Evolutionary conservation across 2,329 filamentous ascomycete species (phyloP).

Genomic region (Aspergillus sergii): DNA sequence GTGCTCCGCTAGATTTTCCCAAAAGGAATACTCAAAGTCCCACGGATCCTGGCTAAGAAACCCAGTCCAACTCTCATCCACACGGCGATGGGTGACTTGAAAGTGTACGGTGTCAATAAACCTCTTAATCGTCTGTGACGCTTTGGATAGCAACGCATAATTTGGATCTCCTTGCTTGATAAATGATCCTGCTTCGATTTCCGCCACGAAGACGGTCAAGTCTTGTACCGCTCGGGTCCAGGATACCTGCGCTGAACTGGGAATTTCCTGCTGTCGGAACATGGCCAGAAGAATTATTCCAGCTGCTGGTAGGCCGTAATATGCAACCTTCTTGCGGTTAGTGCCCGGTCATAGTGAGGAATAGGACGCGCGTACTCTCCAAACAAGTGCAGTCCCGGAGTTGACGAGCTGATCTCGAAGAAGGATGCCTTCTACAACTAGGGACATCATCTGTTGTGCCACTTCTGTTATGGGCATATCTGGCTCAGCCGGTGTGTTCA

Average conservation of each 20-base stretch:
- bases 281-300: slow-evolving; percentile 33
- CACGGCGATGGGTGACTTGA: slow-evolving; percentile 14
- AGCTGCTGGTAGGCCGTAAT: slow-evolving; percentile 33
- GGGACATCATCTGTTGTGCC: slow-evolving; percentile 30
- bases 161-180: slow-evolving; percentile 28
- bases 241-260: slow-evolving; percentile 12
- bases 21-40: slow-evolving; percentile 32
- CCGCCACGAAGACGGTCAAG: slow-evolving; percentile 32
- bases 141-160: slow-evolving; percentile 27
- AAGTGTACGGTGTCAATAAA: slow-evolving; percentile 20
- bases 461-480: slow-evolving; percentile 28
- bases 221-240: slow-evolving; percentile 27
- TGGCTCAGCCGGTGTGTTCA: slow-evolving; percentile 27
- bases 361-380: slow-evolving; percentile 24
- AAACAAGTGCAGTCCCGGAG: slow-evolving; percentile 30
- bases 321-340: slow-evolving; percentile 22
- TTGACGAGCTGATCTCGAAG: slow-evolving; percentile 31
- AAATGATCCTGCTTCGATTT: slow-evolving; percentile 29
- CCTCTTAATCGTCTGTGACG: slow-evolving; percentile 28
- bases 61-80: slow-evolving; percentile 25
- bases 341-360: not conserved
- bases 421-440: slow-evolving; percentile 30
- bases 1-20: slow-evolving; percentile 31
- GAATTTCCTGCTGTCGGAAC: slow-evolving; percentile 23
- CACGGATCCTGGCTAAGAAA: slow-evolving; percentile 26